These are phyloP conservation scores for Artemisia annua DNA, from an alignment of 129 eudicot species.

Conservation along the genomic window DNA sequence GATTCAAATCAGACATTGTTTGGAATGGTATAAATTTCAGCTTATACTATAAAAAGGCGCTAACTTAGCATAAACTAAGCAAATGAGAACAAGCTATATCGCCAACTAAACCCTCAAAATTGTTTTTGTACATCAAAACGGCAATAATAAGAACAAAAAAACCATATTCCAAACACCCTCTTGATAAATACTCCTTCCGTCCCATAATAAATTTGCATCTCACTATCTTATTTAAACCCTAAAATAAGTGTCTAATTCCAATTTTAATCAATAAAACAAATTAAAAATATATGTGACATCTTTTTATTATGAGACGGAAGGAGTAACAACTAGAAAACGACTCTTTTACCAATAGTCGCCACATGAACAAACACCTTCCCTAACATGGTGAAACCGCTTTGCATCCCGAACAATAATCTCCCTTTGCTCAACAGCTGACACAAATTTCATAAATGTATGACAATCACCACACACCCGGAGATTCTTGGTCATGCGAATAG, in stretches of 20 bases:
- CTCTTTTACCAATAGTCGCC: constrained; percentile 64
- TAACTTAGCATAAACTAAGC: too few relatives aligned
- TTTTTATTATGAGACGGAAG: not conserved
- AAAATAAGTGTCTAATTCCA: not conserved
- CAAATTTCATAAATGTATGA: constrained; percentile 58
- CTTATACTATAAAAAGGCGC: too few relatives aligned
- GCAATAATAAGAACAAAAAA: too few relatives aligned
- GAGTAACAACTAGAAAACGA: not conserved
- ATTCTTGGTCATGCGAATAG: constrained; percentile 61
- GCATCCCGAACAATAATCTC: constrained; percentile 62
- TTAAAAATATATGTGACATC: not conserved
- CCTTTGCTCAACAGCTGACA: constrained; percentile 49
- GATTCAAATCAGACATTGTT: too few relatives aligned
- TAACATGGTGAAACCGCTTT: constrained; percentile 70
- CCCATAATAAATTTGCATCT: too few relatives aligned
- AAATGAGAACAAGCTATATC: too few relatives aligned
- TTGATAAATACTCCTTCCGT: too few relatives aligned
- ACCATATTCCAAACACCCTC: too few relatives aligned
- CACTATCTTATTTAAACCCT: too few relatives aligned
- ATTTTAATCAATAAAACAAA: not conserved
- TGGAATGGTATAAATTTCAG: too few relatives aligned
- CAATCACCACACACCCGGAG: constrained; percentile 77
- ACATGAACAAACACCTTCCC: constrained; percentile 69
- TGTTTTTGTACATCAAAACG: too few relatives aligned
- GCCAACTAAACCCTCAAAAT: too few relatives aligned